These are phyloP conservation scores for Colletotrichum higginsianum DNA, from an alignment of 2,329 filamentous ascomycete species.

Conservation along the genomic window DNA sequence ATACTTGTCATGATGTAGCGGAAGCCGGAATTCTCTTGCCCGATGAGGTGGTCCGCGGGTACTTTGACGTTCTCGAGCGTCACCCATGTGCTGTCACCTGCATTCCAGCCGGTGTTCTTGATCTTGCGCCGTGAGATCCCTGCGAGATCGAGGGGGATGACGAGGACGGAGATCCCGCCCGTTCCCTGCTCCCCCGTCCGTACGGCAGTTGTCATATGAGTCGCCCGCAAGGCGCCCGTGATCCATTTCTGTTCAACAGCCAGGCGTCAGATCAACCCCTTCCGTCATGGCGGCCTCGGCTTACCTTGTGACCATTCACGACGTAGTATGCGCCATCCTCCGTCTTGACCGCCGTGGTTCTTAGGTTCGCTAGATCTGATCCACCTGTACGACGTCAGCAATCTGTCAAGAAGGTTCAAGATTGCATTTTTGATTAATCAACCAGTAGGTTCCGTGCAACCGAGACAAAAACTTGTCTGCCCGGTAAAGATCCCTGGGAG, in stretches of 20 bases:
- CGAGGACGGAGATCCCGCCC: conserved; percentile 68
- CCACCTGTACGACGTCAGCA: conserved; percentile 3
- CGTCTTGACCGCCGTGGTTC: conserved; percentile 67
- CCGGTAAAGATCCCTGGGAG: conserved; percentile 71
- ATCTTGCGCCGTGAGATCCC: conserved; percentile 69
- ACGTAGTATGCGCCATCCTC: conserved; percentile 66
- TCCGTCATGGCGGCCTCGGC: background rate
- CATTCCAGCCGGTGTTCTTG: conserved; percentile 72
- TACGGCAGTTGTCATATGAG: conserved; percentile 74
- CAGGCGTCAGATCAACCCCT: background rate
- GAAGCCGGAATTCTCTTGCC: conserved; percentile 69
- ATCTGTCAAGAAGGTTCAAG: too few relatives aligned
- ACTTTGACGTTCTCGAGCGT: conserved; percentile 72
- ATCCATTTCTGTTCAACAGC: conserved; percentile 72
- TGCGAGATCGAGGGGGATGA: conserved; percentile 65
- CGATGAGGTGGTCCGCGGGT: conserved; percentile 66
- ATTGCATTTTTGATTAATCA: conserved; percentile 53
- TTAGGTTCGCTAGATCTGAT: conserved; percentile 69
- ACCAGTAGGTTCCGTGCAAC: conserved; percentile 74
- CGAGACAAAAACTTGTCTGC: conserved; percentile 73
- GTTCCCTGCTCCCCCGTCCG: conserved; percentile 69
- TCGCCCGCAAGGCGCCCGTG: conserved; percentile 72
- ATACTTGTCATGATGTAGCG: conserved; percentile 66
- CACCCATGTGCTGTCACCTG: conserved; percentile 71
- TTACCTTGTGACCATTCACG: conserved; percentile 70